phyloP scores from a whole-genome alignment of 1,139 yeast genomes.

The Debaryomyces psychrophilus region DNA sequence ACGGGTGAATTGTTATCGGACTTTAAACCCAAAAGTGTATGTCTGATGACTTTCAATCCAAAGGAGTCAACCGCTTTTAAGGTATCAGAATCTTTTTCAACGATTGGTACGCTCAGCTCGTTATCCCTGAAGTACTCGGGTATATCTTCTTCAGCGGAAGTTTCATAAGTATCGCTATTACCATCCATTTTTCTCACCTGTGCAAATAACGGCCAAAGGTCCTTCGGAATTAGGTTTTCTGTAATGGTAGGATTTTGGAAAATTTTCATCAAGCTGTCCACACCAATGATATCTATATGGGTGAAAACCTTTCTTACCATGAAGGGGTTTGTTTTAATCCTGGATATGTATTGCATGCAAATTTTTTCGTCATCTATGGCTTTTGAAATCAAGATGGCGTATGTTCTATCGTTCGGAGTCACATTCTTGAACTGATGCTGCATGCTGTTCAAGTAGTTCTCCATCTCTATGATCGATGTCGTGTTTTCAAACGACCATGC shows the following conservation, averaged over 20 bases:
- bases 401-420: conserved; percentile 48
- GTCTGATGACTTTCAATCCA: conserved; percentile 80
- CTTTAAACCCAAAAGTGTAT: conserved; percentile 70
- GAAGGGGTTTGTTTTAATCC: conserved; percentile 10
- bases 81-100: conserved; percentile 57
- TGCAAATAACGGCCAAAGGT: conserved; percentile 34
- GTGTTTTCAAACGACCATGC: conserved; percentile 34
- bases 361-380: conserved; percentile 25
- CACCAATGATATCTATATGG: conserved; percentile 71
- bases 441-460: conserved; percentile 31
- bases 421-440: conserved; percentile 32
- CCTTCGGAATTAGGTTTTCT: conserved; percentile 38
- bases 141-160: conserved; percentile 17
- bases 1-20: conserved; percentile 30
- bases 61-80: conserved; percentile 74
- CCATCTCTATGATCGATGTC: conserved; percentile 31
- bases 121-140: conserved; percentile 36
- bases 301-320: conserved; percentile 47
- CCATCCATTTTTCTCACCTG: conserved; percentile 24
- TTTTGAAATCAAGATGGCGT: conserved; percentile 42
- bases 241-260: conserved; percentile 30
- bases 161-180: conserved; percentile 16
- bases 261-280: conserved; percentile 55
- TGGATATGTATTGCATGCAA: conserved; percentile 13
- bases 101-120: conserved; percentile 29